Base-by-base conservation (phyloP, 2,329 filamentous ascomycete species). In the Sclerotinia glacialis region DNA sequence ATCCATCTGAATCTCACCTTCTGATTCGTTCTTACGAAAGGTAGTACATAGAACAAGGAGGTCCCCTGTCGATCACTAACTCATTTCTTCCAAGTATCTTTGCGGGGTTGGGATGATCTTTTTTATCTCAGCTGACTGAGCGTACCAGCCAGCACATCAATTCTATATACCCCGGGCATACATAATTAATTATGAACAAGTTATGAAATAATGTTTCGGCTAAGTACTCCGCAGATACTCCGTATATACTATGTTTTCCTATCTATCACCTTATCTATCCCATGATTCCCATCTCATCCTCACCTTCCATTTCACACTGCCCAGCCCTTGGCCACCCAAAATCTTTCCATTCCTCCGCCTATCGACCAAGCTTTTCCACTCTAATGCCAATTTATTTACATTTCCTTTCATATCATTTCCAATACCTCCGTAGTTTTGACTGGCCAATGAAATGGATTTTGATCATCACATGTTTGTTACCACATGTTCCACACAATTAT, bases 311-410 rank as follows among this genome's bases (percentile, higher is more conserved):
- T 31, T 37, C 42, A n/a, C 18, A 40, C 46, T 63, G 60, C 60
- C 60, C 60, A 63, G 60, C 7, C 47, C 60, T 50, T 40, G 60
- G 60, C 26, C 60, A 42, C 34, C 53, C 34, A 55, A 34, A 23
- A 40, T 40, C 34, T 40, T 26, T 18, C 16, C 18, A 14, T 59
- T 31, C 40, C 40, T 59, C 56, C 56, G 56, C 56, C 56, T 42
- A 34, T 46, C 16, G 28, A 59, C 40, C 56, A 59, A 59, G 56
- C 56, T 59, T 59, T 59, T 59, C 56, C 56, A 46, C 56, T 47
- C 56, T 59, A 12, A 47, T 47, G 56, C 56, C 56, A 59, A 59
- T 59, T 47, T 55, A 55, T 55, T 55, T 55, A 21, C 21, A 34
- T 37, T 55, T 37, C 7, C 14, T 37, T 14, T 23, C 31, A 26